Percentiles rank a stretch among this genome's conserved stretches.
Conservation (phyloP, 2,329 filamentous ascomycete species). For the Pyrenophora teres region DNA sequence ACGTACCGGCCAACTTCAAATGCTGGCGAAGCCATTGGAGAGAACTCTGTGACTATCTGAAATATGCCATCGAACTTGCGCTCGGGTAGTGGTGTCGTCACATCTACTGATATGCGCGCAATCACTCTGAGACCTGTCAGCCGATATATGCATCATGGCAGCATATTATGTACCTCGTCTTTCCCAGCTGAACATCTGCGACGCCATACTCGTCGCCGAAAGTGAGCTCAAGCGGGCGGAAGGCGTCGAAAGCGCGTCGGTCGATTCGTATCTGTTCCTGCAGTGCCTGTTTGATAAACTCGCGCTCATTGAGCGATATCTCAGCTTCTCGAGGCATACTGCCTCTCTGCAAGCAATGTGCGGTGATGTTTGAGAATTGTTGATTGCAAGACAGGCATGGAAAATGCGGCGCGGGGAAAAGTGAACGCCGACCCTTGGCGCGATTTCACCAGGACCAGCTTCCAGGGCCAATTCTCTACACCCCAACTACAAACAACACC, state of each 20-base stretch:
- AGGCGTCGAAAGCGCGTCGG: slow-evolving; percentile 79
- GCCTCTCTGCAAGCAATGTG: slow-evolving; percentile 2
- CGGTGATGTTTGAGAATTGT: slow-evolving; percentile 11
- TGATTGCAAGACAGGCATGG: slow-evolving; percentile 11
- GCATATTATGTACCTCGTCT: slow-evolving; percentile 70
- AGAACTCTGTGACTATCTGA: slow-evolving; percentile 87
- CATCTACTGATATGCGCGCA: slow-evolving; percentile 84
- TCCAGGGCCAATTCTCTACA: slow-evolving; percentile 8
- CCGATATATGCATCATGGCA: neutral
- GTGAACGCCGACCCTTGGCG: slow-evolving; percentile 21
- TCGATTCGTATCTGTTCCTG: slow-evolving; percentile 82
- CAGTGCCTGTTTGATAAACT: slow-evolving; percentile 83
- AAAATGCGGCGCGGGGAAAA: slow-evolving; percentile 36
- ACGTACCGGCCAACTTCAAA: slow-evolving; percentile 79
- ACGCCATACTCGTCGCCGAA: slow-evolving; percentile 93
- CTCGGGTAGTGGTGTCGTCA: slow-evolving; percentile 82
- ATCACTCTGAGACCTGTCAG: slow-evolving; percentile 65
- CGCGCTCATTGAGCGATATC: slow-evolving; percentile 84
- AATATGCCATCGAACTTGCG: slow-evolving; percentile 95
- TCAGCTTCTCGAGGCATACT: slow-evolving; percentile 91
- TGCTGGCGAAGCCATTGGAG: slow-evolving; percentile 86
- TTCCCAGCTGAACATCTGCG: slow-evolving; percentile 83
- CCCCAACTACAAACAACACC: slow-evolving; percentile 10
- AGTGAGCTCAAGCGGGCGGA: slow-evolving; percentile 73
- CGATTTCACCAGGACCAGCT: slow-evolving; percentile 15